Evolutionary conservation across 768 basidiomycete genomes (phyloP), one percentile per base, ranked within the genome.

Genomic region (Galerina sulciceps): DNA sequence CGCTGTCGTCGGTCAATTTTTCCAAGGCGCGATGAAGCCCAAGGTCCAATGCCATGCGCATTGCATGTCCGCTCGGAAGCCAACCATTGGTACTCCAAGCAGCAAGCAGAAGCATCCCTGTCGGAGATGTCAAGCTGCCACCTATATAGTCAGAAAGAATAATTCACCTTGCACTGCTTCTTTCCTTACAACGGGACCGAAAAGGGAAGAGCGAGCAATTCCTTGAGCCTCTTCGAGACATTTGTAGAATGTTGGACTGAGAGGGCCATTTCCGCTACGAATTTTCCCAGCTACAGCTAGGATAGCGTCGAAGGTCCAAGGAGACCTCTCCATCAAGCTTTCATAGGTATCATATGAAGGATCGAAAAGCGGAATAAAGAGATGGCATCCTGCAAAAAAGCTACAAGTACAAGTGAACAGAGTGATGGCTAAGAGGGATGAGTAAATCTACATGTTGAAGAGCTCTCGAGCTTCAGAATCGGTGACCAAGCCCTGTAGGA

Each of bases 341-440:
- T 96, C 95, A 77, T 92, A 96, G 14, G 93, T 93, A 80, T 98
- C 96, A 75, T 94, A 96, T 58, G 80, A 77, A 34, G 93, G 91
- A 76, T 97, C 94, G 79, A 96, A 97, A 61, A 97, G 81, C 46
- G 96, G 95, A 64, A 97, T 94, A 81, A 97, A 98, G 71, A 95
- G 84, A 78, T 97, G 92, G 76, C 94, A 97, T 48, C 95, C 95
- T 57, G 91, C 89, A 79, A 96, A 96, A 81, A 96, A 98, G 69
- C 93, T 94, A 79, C 60, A 69, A 69, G 65, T 70, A 74, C 71
- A 65, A 70, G 71, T 71, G 72, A 72, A 75, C 73, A 72, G 71
- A 66, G 65, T 65, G 70, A 66, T 71, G 61, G 67, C 67, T 68
- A 66, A 62, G 67, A 65, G 67, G 50, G 68, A 68, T 66, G 66